A percentile compares a stretch with the other conserved stretches of the same genome.
Conservation (phyloP, 2,329 filamentous ascomycete species). For the Nectriaceae sp. region DNA sequence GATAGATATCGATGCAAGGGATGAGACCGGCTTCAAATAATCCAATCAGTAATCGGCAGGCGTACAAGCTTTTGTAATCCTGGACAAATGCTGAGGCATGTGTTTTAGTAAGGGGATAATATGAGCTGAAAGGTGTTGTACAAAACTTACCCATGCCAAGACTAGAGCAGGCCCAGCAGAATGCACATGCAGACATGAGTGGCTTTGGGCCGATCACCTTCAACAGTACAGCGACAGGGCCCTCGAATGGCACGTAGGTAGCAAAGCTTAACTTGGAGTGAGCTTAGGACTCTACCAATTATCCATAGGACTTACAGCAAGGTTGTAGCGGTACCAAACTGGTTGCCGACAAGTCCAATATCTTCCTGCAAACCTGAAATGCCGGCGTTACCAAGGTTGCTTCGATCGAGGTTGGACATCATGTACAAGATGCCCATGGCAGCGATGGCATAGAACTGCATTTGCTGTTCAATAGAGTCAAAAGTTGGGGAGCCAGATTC, state of each 20-base stretch:
- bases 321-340: slow-evolving; percentile 31
- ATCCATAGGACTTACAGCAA: slow-evolving; percentile 15
- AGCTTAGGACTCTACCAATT: not conserved
- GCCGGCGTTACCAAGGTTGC: slow-evolving; percentile 31
- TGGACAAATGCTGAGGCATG: slow-evolving; percentile 11
- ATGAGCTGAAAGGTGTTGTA: too few relatives aligned
- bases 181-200: slow-evolving; percentile 20
- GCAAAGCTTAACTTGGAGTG: slow-evolving; percentile 18
- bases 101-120: too few relatives aligned
- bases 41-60: slow-evolving; percentile 18
- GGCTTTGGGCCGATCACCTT: slow-evolving; percentile 32
- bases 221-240: slow-evolving; percentile 31
- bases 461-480: not conserved
- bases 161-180: slow-evolving; percentile 22
- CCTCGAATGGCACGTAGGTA: slow-evolving; percentile 35
- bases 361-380: slow-evolving; percentile 33
- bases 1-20: slow-evolving; percentile 21
- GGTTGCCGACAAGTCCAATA: slow-evolving; percentile 30
- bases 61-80: slow-evolving; percentile 23
- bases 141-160: slow-evolving; percentile 19
- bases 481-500: not conserved
- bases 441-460: slow-evolving; percentile 13
- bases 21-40: slow-evolving; percentile 21
- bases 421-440: slow-evolving; percentile 31
- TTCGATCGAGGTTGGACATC: slow-evolving; percentile 34